Base-by-base conservation (phyloP, 176 grass and related monocot genomes). In the Panicum miliaceum region DNA sequence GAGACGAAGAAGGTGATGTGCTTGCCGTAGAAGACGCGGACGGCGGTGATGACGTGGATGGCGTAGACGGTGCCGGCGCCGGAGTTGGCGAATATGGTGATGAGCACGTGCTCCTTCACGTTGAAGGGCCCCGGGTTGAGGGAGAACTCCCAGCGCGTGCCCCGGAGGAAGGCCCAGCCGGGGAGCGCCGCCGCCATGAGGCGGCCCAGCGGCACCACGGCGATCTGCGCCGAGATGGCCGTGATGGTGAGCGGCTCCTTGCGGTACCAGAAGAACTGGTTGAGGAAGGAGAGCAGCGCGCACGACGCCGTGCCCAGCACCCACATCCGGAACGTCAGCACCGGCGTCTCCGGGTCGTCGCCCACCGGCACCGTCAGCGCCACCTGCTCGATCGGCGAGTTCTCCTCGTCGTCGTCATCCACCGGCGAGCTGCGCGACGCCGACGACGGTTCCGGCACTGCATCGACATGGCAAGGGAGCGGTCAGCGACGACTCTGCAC, bases 61-160 rank as follows among this genome's bases (percentile, higher is more conserved):
- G 95, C 90, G 66, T 93, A 97, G 18, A 97, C 95, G n/a, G 86
- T 97, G 26, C 95, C 95, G 12, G 95, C 95, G 35, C 95, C 92
- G 73, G 95, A 88, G 81, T 97, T 97, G 75, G 95, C 95, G 66
- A 97, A 97, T 85, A 97, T 97, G 88, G 95, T 97, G 75, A 97
- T 88, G 32, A 97, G 81, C 34, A 97, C 95, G 75, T 97, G 95
- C 86, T 97, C 95, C 84, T 97, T 97, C 2, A 97, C 88, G 82
- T 94, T 97, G 89, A 97, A 97, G 1, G 92, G 95, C 0, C 92
- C 90, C 12, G 92, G 92, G 85, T 97, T 97, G 68, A 97, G 90
- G 3, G 84, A 90, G 85, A 97, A 94, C 90, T 97, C 86, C 76
- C 76, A 94, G 0, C 34, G 68, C 7, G 54, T 78, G 7, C 92